Evolutionary conservation across 2,329 filamentous ascomycete species (phyloP), one percentile per base, ranked within the genome.

Genomic region (Aspergillus sp.): DNA sequence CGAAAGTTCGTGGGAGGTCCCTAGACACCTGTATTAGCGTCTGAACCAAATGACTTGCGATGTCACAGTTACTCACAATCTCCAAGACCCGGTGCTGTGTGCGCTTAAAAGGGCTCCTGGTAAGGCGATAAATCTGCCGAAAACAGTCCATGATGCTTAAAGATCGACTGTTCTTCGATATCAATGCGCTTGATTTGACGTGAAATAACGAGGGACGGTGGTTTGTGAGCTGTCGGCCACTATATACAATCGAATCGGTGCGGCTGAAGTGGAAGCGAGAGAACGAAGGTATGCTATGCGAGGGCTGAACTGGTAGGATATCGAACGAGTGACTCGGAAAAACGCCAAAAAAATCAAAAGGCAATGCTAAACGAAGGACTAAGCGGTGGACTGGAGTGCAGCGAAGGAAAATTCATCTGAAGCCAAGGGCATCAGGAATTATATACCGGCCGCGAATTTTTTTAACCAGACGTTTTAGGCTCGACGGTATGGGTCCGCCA

Each of bases 1-100:
- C 78, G 73, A 61, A 81, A 80, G 67, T 81, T 72, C 28, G 75
- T 80, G 38, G 79, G 79, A 50, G 68, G 72, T 22, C 79, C 77
- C 79, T 81, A 52, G 15, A 11, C 17, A 4, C 9, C 13, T 57
- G 25, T 2, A 30, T 58, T 43, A 61, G 45, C 19, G 25, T 30
- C 41, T 28, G 4, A 22, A 8, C 2, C 31, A 7, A 6, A 17
- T 7, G 43, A 34, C 38, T 4, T 5, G 4, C 41, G 19, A 28
- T 28, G 45, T 19, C 6, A 15, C 8, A 31, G 28, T 47, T 6
- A 66, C 72, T 65, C 59, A 78, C 76, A 59, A 78, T 78, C 53
- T 77, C 74, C 61, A 78, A 66, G n/a, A 66, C 68, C 28, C 64
- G 69, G 19, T 69, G 70, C 45, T 71, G 64, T 15, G 68, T 67